Percentiles rank a stretch among this genome's conserved stretches.
These are phyloP conservation scores for Geranium rotundifolium DNA, from an alignment of 345 rosid genomes.

Conservation along the genomic window DNA sequence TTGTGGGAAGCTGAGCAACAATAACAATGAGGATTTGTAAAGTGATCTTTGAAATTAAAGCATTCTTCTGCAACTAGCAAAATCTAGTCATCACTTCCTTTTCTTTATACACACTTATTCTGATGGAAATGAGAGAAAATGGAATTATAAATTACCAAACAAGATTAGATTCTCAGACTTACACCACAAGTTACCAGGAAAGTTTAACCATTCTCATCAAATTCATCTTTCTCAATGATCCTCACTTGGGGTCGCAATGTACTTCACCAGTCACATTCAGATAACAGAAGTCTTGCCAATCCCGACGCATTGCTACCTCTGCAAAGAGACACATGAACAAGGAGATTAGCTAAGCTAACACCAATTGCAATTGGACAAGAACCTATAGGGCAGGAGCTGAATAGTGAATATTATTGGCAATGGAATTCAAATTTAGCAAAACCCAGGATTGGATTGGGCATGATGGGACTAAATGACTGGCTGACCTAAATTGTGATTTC, in stretches of 20 bases:
- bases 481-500: too few relatives aligned
- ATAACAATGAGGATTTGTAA: not conserved
- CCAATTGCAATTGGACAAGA: not conserved
- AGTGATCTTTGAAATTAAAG: not conserved
- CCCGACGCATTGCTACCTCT: not conserved
- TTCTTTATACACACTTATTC: not conserved
- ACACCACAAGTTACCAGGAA: not conserved
- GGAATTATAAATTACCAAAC: not conserved
- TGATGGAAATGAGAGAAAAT: not conserved
- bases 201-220: not conserved
- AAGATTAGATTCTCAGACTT: not conserved
- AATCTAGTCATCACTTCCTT: not conserved
- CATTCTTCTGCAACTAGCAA: not conserved
- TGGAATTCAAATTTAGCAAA: not conserved
- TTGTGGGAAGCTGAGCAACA: too few relatives aligned
- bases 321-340: not conserved
- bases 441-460: too few relatives aligned
- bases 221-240: not conserved
- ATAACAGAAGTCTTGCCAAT: too few relatives aligned
- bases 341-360: not conserved
- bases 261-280: too few relatives aligned
- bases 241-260: not conserved
- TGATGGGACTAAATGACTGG: too few relatives aligned
- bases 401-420: not conserved
- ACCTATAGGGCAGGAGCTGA: not conserved